Base-by-base conservation (phyloP, 2,329 filamentous ascomycete species). In the Colletotrichum costaricense region DNA sequence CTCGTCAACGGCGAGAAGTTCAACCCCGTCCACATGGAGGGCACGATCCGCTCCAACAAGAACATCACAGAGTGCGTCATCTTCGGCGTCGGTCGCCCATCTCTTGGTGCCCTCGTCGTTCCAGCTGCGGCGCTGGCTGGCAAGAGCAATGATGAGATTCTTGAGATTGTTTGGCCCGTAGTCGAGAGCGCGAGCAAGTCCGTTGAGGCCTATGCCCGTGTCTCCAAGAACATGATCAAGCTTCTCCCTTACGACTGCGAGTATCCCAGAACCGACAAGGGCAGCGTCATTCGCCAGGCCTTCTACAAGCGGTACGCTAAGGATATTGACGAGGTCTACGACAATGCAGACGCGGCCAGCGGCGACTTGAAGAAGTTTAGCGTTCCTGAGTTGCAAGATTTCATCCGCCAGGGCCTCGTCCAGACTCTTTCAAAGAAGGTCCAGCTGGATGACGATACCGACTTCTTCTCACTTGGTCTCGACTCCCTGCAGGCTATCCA, bases 1-100 rank as follows among this genome's bases (percentile, higher is more conserved):
- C 84, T 93, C 4, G 82, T 89, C 11, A 93, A 91, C 7, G 91
- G 92, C 2, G 93, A 93, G 82, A 93, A 93, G 76, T 92, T 93
- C 73, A 90, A 93, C 75, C 91, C 91, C 1, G 87, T 88, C 2
- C 88, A 89, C 0, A 78, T 93, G 3, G 92, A 93, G 78, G 87
- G 85, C 2, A 84, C 83, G 0, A 85, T 93, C 5, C 79, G 85
- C 1, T 86, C 85, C 0, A 78, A 79, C 12, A 75, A 79, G 2
- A 33, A 86, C 1, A 76, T 93, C 0, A 78, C 82, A 2, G 90
- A 92, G 69, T 88, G 87, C 0, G 80, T 93, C 26, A 85, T 93
- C 11, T 92, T 93, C 76, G 92, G 92, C 0, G 86, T 87, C n/a
- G 87, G 87, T 0, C 81, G 81, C 67, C 85, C 88, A 1, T 89